Evolutionary conservation across 257 asterid species (phyloP), one percentile per base, ranked within the genome.

Genomic region (Ocimum tenuiflorum): DNA sequence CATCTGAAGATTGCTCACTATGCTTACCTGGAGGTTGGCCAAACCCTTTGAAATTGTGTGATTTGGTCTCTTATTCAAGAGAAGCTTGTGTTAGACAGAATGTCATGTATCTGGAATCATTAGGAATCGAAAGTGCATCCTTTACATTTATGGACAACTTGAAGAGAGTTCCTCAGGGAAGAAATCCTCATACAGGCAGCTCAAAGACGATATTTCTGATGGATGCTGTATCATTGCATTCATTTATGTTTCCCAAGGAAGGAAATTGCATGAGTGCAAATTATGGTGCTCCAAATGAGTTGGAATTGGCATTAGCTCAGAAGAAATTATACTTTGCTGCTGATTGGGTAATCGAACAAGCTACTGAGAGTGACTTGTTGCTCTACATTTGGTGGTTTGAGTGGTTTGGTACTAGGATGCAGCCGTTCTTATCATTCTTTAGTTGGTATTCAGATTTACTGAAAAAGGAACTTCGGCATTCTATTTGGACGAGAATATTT

Each of bases 21-120:
- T 77, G 78, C 72, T 63, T 82, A 72, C 99, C 96, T 5, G 97
- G 95, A 56, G 96, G 95, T 20, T 92, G 99, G 99, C 97, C 99
- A 41, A 54, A 72, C 38, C 97, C 95, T 63, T 76, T 94, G 83
- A 86, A 75, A 70, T 51, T 84, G 59, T 79, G 81, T 75, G 96
- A 94, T 78, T 85, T 76, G 69, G 80, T 87, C 56, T 70, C 70
- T 65, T 74, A 81, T 74, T 75, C 97, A 11, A 72, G 51, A 67
- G 95, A 85, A 82, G 72, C 97, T 38, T 80, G 84, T 77, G 79
- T 90, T 68, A 82, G 77, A 66, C 88, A 83, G 66, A 90, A 86
- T 70, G 72, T 81, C 75, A 79, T 85, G 80, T 88, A 83, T 73
- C 72, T 90, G 80, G 91, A 86, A 78, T 85, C 80, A 58, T 65